Base-by-base conservation (phyloP, 495 filamentous ascomycete species). In the Filosporella fistucella region DNA sequence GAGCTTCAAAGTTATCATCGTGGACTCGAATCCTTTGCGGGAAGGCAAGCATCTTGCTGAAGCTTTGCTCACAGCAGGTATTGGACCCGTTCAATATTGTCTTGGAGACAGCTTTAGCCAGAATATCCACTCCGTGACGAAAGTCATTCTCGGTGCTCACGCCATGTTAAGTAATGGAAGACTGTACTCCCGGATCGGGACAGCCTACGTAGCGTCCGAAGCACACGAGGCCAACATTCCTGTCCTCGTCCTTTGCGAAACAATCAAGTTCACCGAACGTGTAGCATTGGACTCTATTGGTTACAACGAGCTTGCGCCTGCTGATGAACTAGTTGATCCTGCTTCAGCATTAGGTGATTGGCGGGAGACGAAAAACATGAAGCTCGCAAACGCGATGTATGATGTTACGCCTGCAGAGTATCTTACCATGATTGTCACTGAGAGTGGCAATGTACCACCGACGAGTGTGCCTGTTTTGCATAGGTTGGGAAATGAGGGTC, bases 321-420 rank as follows among this genome's bases (percentile, higher is more conserved):
- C 70, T 8, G 82, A 86, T 48, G 83, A 86, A 61, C 59, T 87
- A 29, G 68, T 81, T 5, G 56, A 60, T 22, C 48, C 57, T 22
- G 51, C 47, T 7, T 25, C 60, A 17, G 28, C 56, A 0, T 57
- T 88, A 21, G 60, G 61, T 22, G 72, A 75, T 34, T 88, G 85
- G 82, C 67, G 66, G 26, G 76, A 84, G 9, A 73, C 75, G 12
- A 67, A 75, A 13, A 81, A 81, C 44, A 63, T 88, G 33, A 83
- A 88, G 57, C 69, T 87, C 6, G 79, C 93, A 48, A 88, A 95
- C 57, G 71, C 95, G 51, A 78, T 96, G 75, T 96, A 90, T 56
- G 93, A 98, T 68, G 88, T 91, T 30, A 97, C 93, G 10, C 89
- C 87, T n/a, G 86, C 85, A 4, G 84, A 88, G 49, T 91, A 86